Evolutionary conservation across 257 asterid genomes (phyloP).

Genomic region (Asclepias syriaca): DNA sequence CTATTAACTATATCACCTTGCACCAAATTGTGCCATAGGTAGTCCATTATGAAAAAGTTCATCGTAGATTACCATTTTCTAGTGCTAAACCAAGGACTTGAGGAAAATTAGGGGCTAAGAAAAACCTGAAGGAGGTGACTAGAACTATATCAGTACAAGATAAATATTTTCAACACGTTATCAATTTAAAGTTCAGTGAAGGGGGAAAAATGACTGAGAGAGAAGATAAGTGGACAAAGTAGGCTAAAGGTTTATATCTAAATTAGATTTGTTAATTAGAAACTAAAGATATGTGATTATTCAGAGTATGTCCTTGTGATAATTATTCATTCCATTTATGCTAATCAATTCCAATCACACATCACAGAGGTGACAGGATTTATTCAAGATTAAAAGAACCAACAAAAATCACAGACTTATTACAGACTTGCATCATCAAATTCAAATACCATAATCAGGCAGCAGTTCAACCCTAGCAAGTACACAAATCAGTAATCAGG

Average conservation of each 20-base stretch:
- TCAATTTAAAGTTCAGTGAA: neutral
- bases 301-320: neutral
- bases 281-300: neutral
- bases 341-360: neutral
- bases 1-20: neutral
- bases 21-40: neutral
- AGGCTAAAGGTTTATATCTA: neutral
- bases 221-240: neutral
- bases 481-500: neutral
- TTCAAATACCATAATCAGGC: neutral
- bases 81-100: neutral
- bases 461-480: neutral
- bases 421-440: neutral
- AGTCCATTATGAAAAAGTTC: neutral
- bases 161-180: neutral
- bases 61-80: neutral
- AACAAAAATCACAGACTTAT: neutral
- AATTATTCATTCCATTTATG: neutral
- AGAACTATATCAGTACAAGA: neutral
- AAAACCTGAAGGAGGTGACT: neutral
- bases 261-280: neutral
- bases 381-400: neutral
- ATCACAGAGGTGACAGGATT: neutral
- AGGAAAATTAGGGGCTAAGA: neutral
- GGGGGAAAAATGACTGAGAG: neutral